Conservation (phyloP, 345 rosid genomes). For the Isatis tinctoria region DNA sequence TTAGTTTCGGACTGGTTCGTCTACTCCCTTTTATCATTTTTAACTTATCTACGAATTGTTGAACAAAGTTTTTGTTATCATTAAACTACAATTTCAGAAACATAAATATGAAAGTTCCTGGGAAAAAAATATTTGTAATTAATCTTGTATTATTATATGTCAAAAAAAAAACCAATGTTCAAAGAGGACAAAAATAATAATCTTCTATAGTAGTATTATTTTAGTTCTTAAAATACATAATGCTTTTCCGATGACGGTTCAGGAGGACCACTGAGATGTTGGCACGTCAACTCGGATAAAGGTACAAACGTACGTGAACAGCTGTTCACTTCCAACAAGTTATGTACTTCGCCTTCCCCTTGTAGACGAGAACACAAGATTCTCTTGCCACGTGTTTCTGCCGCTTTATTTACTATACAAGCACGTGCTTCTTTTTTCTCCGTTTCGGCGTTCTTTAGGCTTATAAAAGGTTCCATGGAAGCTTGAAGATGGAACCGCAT, state of each 20-base stretch:
- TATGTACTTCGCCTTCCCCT: not conserved
- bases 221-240: not conserved
- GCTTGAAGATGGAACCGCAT: not conserved
- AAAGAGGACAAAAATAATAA: not conserved
- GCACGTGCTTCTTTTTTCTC: not conserved
- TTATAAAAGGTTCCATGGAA: not conserved
- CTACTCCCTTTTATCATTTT: not conserved
- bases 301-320: not conserved
- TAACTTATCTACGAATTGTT: not conserved
- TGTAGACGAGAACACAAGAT: not conserved
- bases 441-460: not conserved
- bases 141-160: not conserved
- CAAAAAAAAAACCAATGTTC: not conserved
- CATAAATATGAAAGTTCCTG: not conserved
- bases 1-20: slow-evolving; percentile 6
- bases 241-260: not conserved
- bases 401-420: not conserved
- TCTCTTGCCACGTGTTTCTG: not conserved
- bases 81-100: not conserved
- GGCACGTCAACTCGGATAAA: not conserved
- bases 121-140: not conserved
- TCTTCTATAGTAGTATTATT: not conserved
- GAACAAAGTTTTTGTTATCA: not conserved
- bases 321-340: slow-evolving; percentile 10
- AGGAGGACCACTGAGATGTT: not conserved